Percentiles rank a stretch among this genome's conserved stretches.
Conservation (phyloP, 352 stramenopile genomes). For the Aphanomyces invadans region DNA sequence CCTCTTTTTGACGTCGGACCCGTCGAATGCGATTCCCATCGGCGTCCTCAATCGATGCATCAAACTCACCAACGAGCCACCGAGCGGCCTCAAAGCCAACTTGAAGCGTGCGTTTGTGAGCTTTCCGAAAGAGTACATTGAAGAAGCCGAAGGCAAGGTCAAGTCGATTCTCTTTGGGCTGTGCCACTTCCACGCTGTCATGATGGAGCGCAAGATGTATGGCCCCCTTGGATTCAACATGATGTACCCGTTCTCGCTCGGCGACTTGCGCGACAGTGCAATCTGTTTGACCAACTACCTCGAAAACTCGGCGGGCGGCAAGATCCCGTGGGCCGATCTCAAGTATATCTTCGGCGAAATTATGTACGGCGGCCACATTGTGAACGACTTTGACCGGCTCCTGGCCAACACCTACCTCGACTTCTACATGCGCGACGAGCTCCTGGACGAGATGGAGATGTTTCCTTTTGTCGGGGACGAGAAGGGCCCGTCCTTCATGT, state of each 20-base stretch:
- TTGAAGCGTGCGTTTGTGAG: conserved; percentile 95
- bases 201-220: conserved; percentile 98
- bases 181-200: conserved; percentile 95
- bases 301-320: conserved; percentile 89
- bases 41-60: conserved; percentile 94
- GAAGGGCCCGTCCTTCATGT: conserved; percentile 93
- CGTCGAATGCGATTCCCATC: conserved; percentile 91
- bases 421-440: conserved; percentile 96
- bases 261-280: conserved; percentile 91
- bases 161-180: conserved; percentile 96
- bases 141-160: conserved; percentile 92
- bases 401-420: conserved; percentile 96
- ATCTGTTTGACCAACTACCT: conserved; percentile 96
- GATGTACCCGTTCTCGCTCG: conserved; percentile 97
- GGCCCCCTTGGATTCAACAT: conserved; percentile 98
- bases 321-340: conserved; percentile 96
- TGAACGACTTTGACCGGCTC: conserved; percentile 94
- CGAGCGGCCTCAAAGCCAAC: conserved; percentile 92
- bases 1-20: conserved; percentile 92
- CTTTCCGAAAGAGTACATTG: conserved; percentile 94
- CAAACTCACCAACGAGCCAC: conserved; percentile 95
- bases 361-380: conserved; percentile 96
- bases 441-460: conserved; percentile 97
- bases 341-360: conserved; percentile 96
- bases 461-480: conserved; percentile 97